Evolutionary conservation across 345 rosid species (phyloP), one percentile per base, ranked within the genome.

Genomic region (Aquilaria yunnanensis): DNA sequence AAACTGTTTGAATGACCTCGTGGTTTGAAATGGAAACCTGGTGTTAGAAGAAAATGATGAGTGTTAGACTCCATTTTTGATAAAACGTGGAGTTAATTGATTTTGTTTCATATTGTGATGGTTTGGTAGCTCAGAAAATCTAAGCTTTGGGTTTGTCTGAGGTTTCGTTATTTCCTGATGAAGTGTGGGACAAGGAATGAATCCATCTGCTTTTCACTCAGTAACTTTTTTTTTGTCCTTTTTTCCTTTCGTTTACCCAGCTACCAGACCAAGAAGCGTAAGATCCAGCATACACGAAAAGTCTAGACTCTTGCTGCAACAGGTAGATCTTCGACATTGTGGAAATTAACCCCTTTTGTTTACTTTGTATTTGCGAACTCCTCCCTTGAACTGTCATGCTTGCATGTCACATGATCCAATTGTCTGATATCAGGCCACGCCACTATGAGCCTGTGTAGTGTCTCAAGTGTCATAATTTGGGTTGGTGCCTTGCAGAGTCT

Each of bases 121-220:
- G n/a, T 54, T 74, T 65, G 60, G 60, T 61, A 54, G 62, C 62
- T 29, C 61, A 53, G 34, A 67, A 49, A 47, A 57, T 56, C 51
- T 66, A 13, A 59, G 66, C 59, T 13, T 32, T 41, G 61, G 13
- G 13, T 37, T 47, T 63, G 48, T 48, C 5, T 74, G 43, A n/a
- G 1, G 31, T 73, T 10, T 23, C 0, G 14, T 58, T 32, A 23
- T 55, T 14, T 23, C 10, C 16, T 52, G 63, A 60, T 14, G 57
- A 54, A 64, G 61, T 69, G 46, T 29, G 51, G 62, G 47, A 47
- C 47, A 69, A 60, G 56, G 67, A 66, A 64, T 59, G 63, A 68
- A 69, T 54, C 13, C 61, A 14, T 32, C 10, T 12, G 1, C 14
- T 37, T 54, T 11, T 1, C 23, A 23, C 23, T 23, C 23, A 23